Percentiles rank a stretch among this genome's conserved stretches.
Conservation (phyloP, 495 filamentous ascomycete species). For the Penicillium canescens region DNA sequence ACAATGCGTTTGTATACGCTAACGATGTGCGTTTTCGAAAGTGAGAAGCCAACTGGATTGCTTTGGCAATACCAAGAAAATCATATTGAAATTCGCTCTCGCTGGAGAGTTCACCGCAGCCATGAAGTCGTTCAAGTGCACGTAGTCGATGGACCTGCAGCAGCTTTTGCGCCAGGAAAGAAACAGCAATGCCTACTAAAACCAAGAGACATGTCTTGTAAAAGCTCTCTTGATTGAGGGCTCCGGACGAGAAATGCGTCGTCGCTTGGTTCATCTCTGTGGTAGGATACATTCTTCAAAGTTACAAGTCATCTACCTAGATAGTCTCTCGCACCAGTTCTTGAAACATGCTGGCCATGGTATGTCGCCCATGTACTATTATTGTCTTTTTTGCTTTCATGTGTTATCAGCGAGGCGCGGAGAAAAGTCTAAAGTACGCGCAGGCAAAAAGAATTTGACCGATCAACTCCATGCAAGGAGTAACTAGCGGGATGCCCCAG, state of each 20-base stretch:
- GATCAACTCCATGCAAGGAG: too few relatives aligned
- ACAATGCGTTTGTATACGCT: slow-evolving; percentile 7
- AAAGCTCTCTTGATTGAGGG: neutral
- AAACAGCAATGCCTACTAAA: neutral
- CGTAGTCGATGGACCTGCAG: neutral
- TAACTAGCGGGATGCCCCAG: too few relatives aligned
- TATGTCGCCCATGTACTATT: too few relatives aligned
- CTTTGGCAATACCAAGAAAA: neutral
- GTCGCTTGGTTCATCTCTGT: neutral
- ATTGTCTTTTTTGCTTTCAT: too few relatives aligned
- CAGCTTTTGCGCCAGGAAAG: neutral
- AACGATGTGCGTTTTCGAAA: slow-evolving; percentile 9
- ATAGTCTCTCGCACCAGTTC: neutral
- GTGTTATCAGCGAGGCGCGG: too few relatives aligned
- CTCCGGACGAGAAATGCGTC: neutral
- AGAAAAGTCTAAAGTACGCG: too few relatives aligned
- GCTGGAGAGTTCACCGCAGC: neutral
- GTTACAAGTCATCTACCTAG: neutral
- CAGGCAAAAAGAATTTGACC: too few relatives aligned
- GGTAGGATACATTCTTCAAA: too few relatives aligned
- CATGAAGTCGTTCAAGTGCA: neutral
- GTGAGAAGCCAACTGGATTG: neutral
- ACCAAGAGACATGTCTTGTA: neutral
- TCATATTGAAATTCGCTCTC: slow-evolving; percentile 1
- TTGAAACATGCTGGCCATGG: too few relatives aligned